These are phyloP conservation scores for Pichia manshurica DNA, from an alignment of 805 yeast species.

Conservation along the genomic window DNA sequence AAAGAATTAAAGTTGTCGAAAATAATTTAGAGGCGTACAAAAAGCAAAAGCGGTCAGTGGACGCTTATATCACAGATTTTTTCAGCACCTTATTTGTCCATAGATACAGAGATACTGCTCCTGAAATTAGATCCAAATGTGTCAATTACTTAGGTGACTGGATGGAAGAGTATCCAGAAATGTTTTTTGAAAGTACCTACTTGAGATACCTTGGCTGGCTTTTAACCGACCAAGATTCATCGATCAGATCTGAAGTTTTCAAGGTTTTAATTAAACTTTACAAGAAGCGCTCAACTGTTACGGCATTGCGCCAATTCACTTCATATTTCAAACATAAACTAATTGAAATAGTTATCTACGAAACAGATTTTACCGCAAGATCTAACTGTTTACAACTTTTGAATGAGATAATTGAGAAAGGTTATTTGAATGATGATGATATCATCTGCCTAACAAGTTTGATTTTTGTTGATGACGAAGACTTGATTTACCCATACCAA, in stretches of 20 bases:
- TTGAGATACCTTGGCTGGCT: conserved; percentile 81
- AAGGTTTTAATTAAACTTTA: conserved; percentile 48
- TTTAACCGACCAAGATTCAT: conserved; percentile 59
- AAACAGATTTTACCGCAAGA: conserved; percentile 52
- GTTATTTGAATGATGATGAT: conserved; percentile 60
- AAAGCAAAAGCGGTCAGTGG: conserved; percentile 46
- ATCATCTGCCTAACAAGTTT: conserved; percentile 38
- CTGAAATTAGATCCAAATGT: conserved; percentile 65
- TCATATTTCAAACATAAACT: conserved; percentile 64
- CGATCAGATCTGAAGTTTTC: conserved; percentile 62
- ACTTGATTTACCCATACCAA: conserved; percentile 19
- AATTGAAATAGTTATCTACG: conserved; percentile 54
- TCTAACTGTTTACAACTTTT: conserved; percentile 46
- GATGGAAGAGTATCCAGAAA: conserved; percentile 66
- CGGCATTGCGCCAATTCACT: conserved; percentile 73
- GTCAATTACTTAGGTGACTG: conserved; percentile 58
- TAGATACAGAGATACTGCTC: conserved; percentile 77
- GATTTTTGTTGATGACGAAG: conserved; percentile 29
- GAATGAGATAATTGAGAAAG: conserved; percentile 49
- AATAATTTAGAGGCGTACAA: conserved; percentile 37
- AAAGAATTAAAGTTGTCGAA: conserved; percentile 43
- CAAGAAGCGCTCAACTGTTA: conserved; percentile 37
- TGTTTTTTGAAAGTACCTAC: conserved; percentile 62
- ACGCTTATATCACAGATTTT: conserved; percentile 57
- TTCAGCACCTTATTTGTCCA: conserved; percentile 63